Conservation (phyloP, 441 rosid species). For the Mallotus japonicus region DNA sequence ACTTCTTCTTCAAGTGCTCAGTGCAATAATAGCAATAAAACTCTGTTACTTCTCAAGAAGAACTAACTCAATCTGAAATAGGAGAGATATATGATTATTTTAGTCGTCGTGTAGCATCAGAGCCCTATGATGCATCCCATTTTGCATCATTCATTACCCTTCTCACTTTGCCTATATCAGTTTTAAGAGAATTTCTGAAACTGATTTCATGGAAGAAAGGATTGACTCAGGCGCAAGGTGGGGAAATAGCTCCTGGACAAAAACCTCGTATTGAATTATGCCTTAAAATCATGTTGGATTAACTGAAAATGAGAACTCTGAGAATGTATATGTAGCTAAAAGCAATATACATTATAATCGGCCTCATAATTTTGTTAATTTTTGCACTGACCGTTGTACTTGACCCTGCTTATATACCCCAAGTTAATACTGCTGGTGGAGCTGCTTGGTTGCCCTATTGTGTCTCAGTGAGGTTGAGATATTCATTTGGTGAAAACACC, state of each 20-base stretch:
- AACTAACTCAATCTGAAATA: slow-evolving; percentile 79
- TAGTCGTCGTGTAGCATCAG: slow-evolving; percentile 97
- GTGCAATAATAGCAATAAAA: slow-evolving; percentile 73
- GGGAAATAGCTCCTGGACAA: slow-evolving; percentile 79
- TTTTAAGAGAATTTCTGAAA: slow-evolving; percentile 87
- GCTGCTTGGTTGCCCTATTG: slow-evolving; percentile 99
- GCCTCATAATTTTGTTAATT: slow-evolving; percentile 77
- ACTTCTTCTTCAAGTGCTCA: slow-evolving; percentile 97
- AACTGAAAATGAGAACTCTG: slow-evolving; percentile 36
- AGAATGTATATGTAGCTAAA: slow-evolving; percentile 54
- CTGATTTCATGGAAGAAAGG: slow-evolving; percentile 98
- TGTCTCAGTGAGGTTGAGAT: slow-evolving; percentile 81
- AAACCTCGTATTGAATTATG: slow-evolving; percentile 94
- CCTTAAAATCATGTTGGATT: slow-evolving; percentile 82
- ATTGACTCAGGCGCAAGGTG: slow-evolving; percentile 66
- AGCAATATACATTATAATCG: slow-evolving; percentile 89
- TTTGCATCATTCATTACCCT: slow-evolving; percentile 99
- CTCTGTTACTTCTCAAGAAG: slow-evolving; percentile 64
- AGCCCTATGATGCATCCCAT: slow-evolving; percentile 99
- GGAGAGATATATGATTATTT: slow-evolving; percentile 97
- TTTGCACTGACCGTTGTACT: slow-evolving; percentile 88
- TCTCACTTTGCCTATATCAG: slow-evolving; percentile 93
- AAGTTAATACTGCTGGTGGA: slow-evolving; percentile 87
- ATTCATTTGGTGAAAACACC: slow-evolving; percentile 69
- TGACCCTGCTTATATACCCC: slow-evolving; percentile 89